Base-by-base conservation (phyloP, 2,329 filamentous ascomycete species). In the Colletotrichum orbiculare region DNA sequence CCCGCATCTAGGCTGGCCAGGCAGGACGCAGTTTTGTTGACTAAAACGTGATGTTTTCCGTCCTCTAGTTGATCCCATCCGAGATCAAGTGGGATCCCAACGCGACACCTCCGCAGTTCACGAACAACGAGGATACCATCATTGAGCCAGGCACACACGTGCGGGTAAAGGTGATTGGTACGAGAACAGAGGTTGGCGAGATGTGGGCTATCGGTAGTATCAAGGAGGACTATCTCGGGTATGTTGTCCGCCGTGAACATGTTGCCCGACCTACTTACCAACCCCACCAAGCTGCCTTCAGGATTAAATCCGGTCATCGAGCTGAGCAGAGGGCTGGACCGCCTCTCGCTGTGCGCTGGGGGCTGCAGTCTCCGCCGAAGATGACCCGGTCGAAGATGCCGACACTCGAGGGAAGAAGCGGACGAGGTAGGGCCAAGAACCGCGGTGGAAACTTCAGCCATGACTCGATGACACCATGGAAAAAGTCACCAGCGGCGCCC, bases 131-230 rank as follows among this genome's bases (percentile, higher is more conserved):
- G 68, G 96, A 97, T 70, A 93, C 94, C 70, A 90, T 94, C 41
- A 97, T 99, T 73, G 94, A 98, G 79, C 93, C 94, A 65, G 93
- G 94, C 52, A 96, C 94, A 13, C 95, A 97, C 72, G 89, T 99
- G 68, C 92, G 96, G 50, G 88, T 98, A 69, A 97, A 97, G 81
- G 90, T 99, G 69, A 93, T 97, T 72, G 96, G 96, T 78, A 92
- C 95, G 54, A 89, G 96, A 78, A 94, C 92, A 69, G 96, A 98
- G 77, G 93, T 98, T 55, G 93, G 93, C 68, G 91, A 93, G 76
- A 97, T 99, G 87, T 97, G 92, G 85, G 96, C 95, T 42, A 97
- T 99, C 77, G 96, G 94, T 66, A 98, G 93, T 71, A 97, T 99
- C 82, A 97, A 97, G 80, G 95, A 91, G 75, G 89, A 91, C 74